Evolutionary conservation across 2,329 filamentous ascomycete species (phyloP).

Genomic region (Pestalotiopsis sp.): DNA sequence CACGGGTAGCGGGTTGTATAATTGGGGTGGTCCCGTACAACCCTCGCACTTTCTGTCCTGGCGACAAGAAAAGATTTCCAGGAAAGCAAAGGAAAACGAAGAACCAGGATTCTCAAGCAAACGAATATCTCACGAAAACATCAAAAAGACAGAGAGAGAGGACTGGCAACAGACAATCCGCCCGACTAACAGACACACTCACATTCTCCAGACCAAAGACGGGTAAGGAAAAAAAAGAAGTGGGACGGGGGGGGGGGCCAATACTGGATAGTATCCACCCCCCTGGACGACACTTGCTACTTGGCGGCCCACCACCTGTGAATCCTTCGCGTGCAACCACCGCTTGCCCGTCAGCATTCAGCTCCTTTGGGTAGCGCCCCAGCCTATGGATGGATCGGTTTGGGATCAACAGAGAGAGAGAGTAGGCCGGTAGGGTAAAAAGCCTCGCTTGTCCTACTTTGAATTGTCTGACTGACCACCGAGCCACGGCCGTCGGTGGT

Average conservation of each 20-base stretch:
- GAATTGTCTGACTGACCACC: neutral
- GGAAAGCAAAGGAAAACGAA: neutral
- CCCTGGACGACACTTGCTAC: neutral
- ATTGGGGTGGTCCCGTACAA: neutral
- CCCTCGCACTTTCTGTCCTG: neutral
- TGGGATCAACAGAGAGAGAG: neutral
- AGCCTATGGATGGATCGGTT: neutral
- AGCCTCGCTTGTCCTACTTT: neutral
- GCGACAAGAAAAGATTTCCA: neutral
- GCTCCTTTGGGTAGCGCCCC: neutral
- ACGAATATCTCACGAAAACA: neutral
- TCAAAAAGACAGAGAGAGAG: neutral
- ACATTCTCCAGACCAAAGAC: neutral
- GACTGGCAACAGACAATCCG: neutral
- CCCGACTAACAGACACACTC: neutral
- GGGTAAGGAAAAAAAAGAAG: neutral
- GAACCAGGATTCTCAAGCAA: neutral
- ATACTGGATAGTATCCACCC: neutral
- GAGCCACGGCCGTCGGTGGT: neutral
- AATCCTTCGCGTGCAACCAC: neutral
- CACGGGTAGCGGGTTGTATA: neutral
- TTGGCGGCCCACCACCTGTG: neutral
- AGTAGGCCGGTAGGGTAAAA: neutral
- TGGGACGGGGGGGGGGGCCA: neutral
- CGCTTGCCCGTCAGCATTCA: neutral